Percentiles rank a stretch among this genome's conserved stretches.
phyloP scores from a whole-genome alignment of 108 stramenopile species.

The Nitzschia sp. region DNA sequence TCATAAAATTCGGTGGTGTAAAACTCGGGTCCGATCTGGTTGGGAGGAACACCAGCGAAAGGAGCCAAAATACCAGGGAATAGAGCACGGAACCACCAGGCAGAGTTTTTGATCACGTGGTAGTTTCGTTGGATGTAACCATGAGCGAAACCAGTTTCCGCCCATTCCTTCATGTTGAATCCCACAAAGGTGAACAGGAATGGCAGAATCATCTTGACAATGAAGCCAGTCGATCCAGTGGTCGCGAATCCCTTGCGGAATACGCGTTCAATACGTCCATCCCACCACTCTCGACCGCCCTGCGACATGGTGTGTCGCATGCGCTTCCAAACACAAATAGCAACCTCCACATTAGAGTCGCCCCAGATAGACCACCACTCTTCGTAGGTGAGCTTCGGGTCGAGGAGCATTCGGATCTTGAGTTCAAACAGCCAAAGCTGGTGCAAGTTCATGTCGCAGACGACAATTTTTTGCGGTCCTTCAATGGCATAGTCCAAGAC shows the following conservation, averaged over 20 bases:
- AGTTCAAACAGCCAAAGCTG: constrained; percentile 64
- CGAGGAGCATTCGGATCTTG: constrained; percentile 60
- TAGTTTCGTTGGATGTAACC: constrained; percentile 48
- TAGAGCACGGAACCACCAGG: constrained; percentile 49
- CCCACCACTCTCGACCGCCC: constrained; percentile 60
- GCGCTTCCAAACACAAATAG: constrained; percentile 56
- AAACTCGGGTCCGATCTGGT: constrained; percentile 65
- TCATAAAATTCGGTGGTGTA: constrained; percentile 66
- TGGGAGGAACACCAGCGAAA: constrained; percentile 61
- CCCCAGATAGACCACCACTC: constrained; percentile 70
- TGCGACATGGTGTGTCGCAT: constrained; percentile 66
- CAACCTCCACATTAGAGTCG: constrained; percentile 38
- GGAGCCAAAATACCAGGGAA: constrained; percentile 59
- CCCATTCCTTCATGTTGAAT: constrained; percentile 55
- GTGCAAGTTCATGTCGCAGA: constrained; percentile 69
- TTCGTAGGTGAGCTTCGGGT: constrained; percentile 60
- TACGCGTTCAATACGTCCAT: constrained; percentile 53
- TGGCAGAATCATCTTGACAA: constrained; percentile 45
- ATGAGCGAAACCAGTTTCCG: constrained; percentile 57
- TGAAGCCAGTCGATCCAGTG: constrained; percentile 50
- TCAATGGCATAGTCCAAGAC: constrained; percentile 65
- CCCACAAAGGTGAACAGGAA: constrained; percentile 54
- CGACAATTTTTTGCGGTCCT: constrained; percentile 59
- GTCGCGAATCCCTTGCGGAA: constrained; percentile 60
- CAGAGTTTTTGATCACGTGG: constrained; percentile 50